Evolutionary conservation across 192 early-diverging fungal genomes (phyloP).

Genomic region (Gonapodya sp.): DNA sequence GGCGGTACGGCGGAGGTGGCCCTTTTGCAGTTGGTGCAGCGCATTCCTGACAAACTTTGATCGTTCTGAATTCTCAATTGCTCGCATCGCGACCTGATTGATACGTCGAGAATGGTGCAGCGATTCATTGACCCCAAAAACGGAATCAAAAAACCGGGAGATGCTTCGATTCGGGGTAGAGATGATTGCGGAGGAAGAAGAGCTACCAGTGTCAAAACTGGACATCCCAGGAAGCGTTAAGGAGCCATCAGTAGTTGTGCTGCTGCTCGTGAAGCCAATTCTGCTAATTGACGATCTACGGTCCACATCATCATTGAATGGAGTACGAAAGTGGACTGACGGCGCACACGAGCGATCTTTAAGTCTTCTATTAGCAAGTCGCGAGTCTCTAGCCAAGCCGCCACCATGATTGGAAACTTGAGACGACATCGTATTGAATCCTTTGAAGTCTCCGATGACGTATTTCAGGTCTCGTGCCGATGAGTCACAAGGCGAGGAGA

Average conservation of each 20-base stretch:
- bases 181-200: not conserved
- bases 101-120: not conserved
- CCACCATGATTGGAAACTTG: too few relatives aligned
- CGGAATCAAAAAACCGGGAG: not conserved
- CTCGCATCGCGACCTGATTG: not conserved
- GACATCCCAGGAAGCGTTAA: not conserved
- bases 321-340: not conserved
- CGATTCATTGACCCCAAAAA: not conserved
- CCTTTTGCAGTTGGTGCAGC: not conserved
- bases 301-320: not conserved
- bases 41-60: not conserved
- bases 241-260: not conserved
- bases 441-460: too few relatives aligned
- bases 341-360: not conserved
- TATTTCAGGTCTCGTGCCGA: too few relatives aligned
- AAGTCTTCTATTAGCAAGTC: not conserved
- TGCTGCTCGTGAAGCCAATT: not conserved
- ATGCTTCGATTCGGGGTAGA: not conserved
- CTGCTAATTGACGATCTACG: too few relatives aligned
- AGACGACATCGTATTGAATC: too few relatives aligned
- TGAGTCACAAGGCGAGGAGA: too few relatives aligned
- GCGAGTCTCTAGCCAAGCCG: not conserved
- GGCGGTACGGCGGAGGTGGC: not conserved
- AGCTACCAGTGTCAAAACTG: not conserved
- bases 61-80: not conserved